Conservation (phyloP, 129 eudicot genomes). For the Kitagawia praeruptora region DNA sequence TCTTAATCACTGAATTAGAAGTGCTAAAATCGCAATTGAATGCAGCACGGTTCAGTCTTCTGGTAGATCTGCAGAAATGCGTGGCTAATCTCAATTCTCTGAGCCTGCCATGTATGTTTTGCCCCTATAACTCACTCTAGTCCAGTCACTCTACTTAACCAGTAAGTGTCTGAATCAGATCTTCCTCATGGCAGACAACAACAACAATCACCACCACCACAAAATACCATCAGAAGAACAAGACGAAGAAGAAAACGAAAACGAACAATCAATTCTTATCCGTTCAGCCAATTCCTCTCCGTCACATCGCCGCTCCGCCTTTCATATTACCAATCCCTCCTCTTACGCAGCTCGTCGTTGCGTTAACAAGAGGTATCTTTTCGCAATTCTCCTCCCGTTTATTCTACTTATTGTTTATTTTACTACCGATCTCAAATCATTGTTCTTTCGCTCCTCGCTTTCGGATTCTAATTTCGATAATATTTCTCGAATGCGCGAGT, state of each 20-base stretch:
- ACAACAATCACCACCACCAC: slow-evolving; percentile 12
- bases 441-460: slow-evolving; percentile 30
- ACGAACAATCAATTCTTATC: slow-evolving; percentile 29
- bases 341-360: slow-evolving; percentile 6
- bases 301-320: slow-evolving; percentile 31
- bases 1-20: neutral
- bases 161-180: neutral
- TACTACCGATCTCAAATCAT: slow-evolving; percentile 44
- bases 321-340: slow-evolving; percentile 44
- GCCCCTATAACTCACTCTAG: neutral
- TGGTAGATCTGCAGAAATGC: neutral
- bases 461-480: slow-evolving; percentile 16
- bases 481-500: slow-evolving; percentile 57
- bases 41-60: neutral
- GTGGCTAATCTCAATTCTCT: neutral
- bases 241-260: slow-evolving; percentile 76
- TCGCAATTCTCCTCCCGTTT: slow-evolving; percentile 51
- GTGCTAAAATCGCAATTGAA: neutral
- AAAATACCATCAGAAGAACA: slow-evolving; percentile 30
- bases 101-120: neutral
- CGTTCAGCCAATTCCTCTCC: slow-evolving; percentile 21
- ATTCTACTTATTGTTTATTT: slow-evolving; percentile 43
- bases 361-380: slow-evolving; percentile 55
- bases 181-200: neutral
- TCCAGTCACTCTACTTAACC: neutral